phyloP scores from a whole-genome alignment of 108 stramenopile species.

The Skeletonema grethae region DNA sequence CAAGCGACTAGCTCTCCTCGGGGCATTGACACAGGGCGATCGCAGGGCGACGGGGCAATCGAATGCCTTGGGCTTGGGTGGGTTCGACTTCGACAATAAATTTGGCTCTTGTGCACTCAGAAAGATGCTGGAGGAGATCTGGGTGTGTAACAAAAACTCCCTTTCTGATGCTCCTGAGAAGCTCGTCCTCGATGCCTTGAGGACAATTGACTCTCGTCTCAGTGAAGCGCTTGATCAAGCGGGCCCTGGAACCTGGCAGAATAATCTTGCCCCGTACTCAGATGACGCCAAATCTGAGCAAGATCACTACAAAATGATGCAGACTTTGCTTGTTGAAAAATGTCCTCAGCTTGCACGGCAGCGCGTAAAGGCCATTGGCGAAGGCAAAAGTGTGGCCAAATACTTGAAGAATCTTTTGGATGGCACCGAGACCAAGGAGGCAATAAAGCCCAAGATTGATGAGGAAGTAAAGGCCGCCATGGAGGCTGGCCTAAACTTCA shows the following conservation, averaged over 20 bases:
- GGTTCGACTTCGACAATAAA: constrained; percentile 47
- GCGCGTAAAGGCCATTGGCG: constrained; percentile 32
- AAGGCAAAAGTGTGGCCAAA: constrained; percentile 25
- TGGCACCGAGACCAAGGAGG: constrained; percentile 28
- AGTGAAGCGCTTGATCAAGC: not conserved
- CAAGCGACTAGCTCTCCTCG: constrained; percentile 53
- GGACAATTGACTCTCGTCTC: not conserved
- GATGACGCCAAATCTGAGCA: constrained; percentile 5
- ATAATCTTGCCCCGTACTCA: not conserved
- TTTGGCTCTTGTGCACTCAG: constrained; percentile 33
- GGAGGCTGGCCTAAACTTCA: constrained; percentile 43
- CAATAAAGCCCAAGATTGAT: constrained; percentile 38
- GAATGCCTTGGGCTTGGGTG: constrained; percentile 37
- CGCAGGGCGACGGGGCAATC: constrained; percentile 51
- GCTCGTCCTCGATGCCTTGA: constrained; percentile 8
- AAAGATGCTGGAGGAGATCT: constrained; percentile 8
- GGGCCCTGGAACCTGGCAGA: not conserved
- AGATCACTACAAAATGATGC: constrained; percentile 13
- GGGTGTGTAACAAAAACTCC: constrained; percentile 1
- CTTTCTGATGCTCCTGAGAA: constrained; percentile 3
- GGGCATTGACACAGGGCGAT: constrained; percentile 78
- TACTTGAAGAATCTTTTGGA: constrained; percentile 23
- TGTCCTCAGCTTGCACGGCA: constrained; percentile 20
- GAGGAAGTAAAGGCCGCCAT: constrained; percentile 35
- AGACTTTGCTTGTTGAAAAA: not conserved